Conservation (phyloP, 2,329 filamentous ascomycete species). For the Fusarium aywerte region DNA sequence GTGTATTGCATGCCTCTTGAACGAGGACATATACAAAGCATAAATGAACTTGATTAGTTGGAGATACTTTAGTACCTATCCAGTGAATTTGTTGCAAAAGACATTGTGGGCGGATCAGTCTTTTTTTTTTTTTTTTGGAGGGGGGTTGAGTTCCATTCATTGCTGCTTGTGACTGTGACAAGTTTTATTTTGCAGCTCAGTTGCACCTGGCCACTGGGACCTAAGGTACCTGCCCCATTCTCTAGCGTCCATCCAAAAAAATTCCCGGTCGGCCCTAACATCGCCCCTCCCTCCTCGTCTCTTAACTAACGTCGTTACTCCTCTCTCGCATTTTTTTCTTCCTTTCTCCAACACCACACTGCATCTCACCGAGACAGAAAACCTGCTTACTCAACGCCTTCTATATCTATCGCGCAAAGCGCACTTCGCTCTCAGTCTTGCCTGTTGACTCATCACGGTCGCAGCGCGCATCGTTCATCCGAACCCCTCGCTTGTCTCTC, state of each 20-base stretch:
- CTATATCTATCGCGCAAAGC: slow-evolving; percentile 34
- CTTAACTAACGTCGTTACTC: slow-evolving; percentile 40
- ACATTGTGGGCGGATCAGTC: no score
- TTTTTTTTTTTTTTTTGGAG: no score
- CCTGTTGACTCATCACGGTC: slow-evolving; percentile 45
- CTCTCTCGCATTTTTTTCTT: slow-evolving; percentile 35
- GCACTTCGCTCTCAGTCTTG: slow-evolving; percentile 33
- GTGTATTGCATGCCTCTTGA: neutral
- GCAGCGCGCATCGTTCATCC: slow-evolving; percentile 41
- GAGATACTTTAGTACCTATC: no score
- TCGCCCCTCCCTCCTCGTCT: slow-evolving; percentile 40
- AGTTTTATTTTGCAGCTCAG: neutral
- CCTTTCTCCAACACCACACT: slow-evolving; percentile 39
- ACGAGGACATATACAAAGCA: neutral
- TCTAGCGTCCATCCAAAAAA: slow-evolving; percentile 36
- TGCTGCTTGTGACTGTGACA: neutral
- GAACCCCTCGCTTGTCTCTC: slow-evolving; percentile 23
- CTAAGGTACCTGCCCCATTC: slow-evolving; percentile 37
- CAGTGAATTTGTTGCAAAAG: neutral
- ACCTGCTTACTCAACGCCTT: slow-evolving; percentile 29
- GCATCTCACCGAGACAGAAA: slow-evolving; percentile 44
- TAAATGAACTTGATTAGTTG: neutral
- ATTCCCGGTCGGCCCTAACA: slow-evolving; percentile 45
- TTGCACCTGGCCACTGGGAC: slow-evolving; percentile 16
- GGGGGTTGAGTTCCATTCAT: no score